Base-by-base conservation (phyloP, 2,329 filamentous ascomycete species). In the Teratosphaeria viscida region DNA sequence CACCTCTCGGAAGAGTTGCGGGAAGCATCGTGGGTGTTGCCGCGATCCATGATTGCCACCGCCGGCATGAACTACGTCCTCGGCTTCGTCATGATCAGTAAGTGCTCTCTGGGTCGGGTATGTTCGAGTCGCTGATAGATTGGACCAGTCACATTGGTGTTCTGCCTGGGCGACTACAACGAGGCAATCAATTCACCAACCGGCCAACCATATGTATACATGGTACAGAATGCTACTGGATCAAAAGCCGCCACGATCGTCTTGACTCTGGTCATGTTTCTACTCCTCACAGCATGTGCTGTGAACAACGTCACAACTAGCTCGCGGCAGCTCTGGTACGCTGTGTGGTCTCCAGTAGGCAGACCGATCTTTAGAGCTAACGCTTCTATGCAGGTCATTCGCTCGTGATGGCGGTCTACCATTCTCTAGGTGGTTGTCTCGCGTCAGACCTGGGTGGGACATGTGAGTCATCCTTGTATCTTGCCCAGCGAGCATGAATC, bases 1-100 rank as follows among this genome's bases (percentile, higher is more conserved):
- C 74, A 76, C 61, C 34, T 76, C 58, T 59, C 64, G 12, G 70
- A 72, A 56, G 70, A 72, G 39, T 58, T 71, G 16, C 61, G 66
- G 29, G 66, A 71, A 59, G 70, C 70, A 26, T 63, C 63, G 11
- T 66, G 65, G 29, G 62, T 66, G 11, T 63, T 71, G 2, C 70
- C 70, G 3, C 62, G 68, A 16, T 68, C 68, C 10, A 71, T 72
- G 66, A 63, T 71, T 52, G 63, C 65, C 8, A 66, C 68, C 2
- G 67, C 67, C 7, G 55, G 67, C 53, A 66, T 70, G 57, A 72
- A 71, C 62, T 70, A 68, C 58, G 61, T 61, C 52, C 59, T 68
- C 2, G 70, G 70, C 35, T 67, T 71, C 26, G 43, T 52, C 47
- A 52, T 37, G 19, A 57, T 57, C 56, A 52, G 56, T 57, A 52